Conservation (phyloP, 169 alveolate genomes). For the Plasmodium reichenowi region DNA sequence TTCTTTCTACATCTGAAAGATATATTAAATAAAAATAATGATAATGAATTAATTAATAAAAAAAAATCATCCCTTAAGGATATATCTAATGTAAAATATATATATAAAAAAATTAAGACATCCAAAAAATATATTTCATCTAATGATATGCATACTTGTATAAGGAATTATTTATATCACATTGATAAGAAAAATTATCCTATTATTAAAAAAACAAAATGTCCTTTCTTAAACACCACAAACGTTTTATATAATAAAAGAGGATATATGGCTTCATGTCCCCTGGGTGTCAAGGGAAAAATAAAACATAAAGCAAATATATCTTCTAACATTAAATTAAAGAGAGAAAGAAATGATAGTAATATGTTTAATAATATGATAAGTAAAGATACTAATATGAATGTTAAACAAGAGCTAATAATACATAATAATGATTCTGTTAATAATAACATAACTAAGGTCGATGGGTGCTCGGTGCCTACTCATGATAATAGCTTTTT, state of each 20-base stretch:
- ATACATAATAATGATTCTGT: neutral
- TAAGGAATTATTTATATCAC: conserved; percentile 56
- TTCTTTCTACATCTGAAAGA: conserved; percentile 27
- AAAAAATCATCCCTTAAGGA: neutral
- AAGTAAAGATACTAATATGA: neutral
- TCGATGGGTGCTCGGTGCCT: no score
- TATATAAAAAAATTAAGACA: conserved; percentile 17
- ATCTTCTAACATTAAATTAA: neutral
- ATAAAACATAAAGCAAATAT: neutral
- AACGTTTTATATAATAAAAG: no score
- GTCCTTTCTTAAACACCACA: no score
- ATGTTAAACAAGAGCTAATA: neutral
- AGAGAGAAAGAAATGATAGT: neutral
- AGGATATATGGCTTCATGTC: no score
- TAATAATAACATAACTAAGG: neutral
- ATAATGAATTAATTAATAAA: neutral
- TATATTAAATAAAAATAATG: neutral
- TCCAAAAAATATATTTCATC: conserved; percentile 47
- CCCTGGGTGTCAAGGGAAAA: neutral
- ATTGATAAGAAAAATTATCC: conserved; percentile 40
- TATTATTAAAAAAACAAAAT: neutral
- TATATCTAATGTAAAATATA: neutral
- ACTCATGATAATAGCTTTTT: no score
- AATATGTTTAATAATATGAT: neutral
- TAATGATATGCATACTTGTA: conserved; percentile 13